Evolutionary conservation across 169 alveolate genomes (phyloP).

Genomic region (Plasmodium gonderi): DNA sequence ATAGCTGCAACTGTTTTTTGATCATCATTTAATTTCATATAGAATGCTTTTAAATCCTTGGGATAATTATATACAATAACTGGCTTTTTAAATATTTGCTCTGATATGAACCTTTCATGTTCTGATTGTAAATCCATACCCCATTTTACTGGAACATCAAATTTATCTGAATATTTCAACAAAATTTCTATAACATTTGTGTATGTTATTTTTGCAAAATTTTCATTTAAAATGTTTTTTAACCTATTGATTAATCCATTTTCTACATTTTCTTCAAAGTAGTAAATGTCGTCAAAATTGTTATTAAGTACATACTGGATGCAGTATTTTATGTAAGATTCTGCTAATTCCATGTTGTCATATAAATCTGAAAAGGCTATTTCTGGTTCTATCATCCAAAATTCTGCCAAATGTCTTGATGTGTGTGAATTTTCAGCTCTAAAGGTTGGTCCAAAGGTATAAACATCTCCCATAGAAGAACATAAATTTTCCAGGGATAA

Average conservation of each 20-base stretch:
- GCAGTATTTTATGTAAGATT: slow-evolving; percentile 95
- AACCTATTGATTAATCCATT: slow-evolving; percentile 93
- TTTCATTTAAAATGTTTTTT: slow-evolving; percentile 87
- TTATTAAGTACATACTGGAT: slow-evolving; percentile 92
- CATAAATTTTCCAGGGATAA: slow-evolving; percentile 95
- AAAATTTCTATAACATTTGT: slow-evolving; percentile 96
- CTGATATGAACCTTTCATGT: slow-evolving; percentile 97
- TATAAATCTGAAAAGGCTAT: slow-evolving; percentile 94
- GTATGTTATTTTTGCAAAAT: slow-evolving; percentile 96
- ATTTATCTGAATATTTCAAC: slow-evolving; percentile 78
- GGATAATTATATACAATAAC: slow-evolving; percentile 98
- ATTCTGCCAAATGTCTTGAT: slow-evolving; percentile 97
- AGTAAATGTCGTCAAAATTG: slow-evolving; percentile 93
- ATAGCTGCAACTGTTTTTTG: slow-evolving; percentile 97
- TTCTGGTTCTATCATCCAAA: slow-evolving; percentile 99
- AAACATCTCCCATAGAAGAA: slow-evolving; percentile 97
- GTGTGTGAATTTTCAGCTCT: slow-evolving; percentile 99
- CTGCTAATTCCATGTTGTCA: slow-evolving; percentile 97
- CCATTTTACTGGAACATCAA: slow-evolving; percentile 90
- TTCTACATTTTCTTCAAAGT: slow-evolving; percentile 90
- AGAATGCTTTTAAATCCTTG: slow-evolving; percentile 96
- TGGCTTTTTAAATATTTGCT: slow-evolving; percentile 96
- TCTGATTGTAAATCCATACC: slow-evolving; percentile 98
- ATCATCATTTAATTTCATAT: slow-evolving; percentile 95
- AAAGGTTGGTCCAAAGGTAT: slow-evolving; percentile 99